These are phyloP conservation scores for Fusarium abutilonis DNA, from an alignment of 2,329 filamentous ascomycete genomes.

Conservation along the genomic window DNA sequence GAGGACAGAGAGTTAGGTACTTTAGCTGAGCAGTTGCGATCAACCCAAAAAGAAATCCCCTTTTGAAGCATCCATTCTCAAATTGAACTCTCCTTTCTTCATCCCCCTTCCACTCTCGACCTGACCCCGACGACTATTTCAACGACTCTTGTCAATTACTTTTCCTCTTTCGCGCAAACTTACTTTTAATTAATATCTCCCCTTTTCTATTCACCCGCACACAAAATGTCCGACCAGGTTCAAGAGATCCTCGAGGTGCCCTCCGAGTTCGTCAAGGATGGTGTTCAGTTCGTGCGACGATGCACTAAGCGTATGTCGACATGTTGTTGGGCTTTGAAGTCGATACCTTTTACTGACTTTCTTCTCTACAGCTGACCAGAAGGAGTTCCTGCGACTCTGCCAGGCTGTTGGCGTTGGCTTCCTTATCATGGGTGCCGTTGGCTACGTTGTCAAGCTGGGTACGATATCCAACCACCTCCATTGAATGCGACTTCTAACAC, in stretches of 20 bases:
- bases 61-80: conserved; percentile 23
- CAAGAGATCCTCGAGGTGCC: conserved; percentile 77
- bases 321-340: background rate
- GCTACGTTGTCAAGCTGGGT: conserved; percentile 77
- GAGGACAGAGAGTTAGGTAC: conserved; percentile 15
- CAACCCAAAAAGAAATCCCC: conserved; percentile 36
- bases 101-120: conserved; percentile 13
- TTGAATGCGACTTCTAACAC: conserved; percentile 15
- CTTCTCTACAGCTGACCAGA: conserved; percentile 50
- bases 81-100: conserved; percentile 37
- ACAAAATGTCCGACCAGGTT: conserved; percentile 71
- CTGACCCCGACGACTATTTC: conserved; percentile 27
- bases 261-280: conserved; percentile 70
- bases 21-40: conserved; percentile 37
- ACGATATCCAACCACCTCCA: conserved; percentile 43
- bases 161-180: conserved; percentile 3
- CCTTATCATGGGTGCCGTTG: conserved; percentile 75
- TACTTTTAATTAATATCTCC: conserved; percentile 35
- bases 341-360: conserved; percentile 6
- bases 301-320: conserved; percentile 67
- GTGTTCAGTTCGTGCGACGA: conserved; percentile 69
- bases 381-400: conserved; percentile 58
- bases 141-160: conserved; percentile 10
- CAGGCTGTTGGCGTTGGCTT: conserved; percentile 75
- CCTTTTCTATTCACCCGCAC: conserved; percentile 7